Evolutionary conservation across 176 grass and related monocot genomes (phyloP), one percentile per base, ranked within the genome.

Genomic region (Oryza meyeriana): DNA sequence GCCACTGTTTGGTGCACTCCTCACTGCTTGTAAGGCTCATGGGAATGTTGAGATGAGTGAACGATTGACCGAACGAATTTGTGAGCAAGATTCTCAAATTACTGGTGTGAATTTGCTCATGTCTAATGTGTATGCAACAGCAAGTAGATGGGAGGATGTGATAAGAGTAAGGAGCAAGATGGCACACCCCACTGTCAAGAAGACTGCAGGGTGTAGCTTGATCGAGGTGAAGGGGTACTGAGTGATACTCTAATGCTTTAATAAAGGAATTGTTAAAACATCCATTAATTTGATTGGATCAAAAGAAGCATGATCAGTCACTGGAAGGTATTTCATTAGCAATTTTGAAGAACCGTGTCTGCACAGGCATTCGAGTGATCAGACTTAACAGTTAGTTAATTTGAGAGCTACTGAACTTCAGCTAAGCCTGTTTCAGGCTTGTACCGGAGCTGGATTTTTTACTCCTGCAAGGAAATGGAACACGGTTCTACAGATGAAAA

Each of bases 81-180:
- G 72, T 5, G 33, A 83, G 57, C 81, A 85, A 62, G 84, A 84
- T 71, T 80, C 36, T 14, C 41, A 10, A 74, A 91, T 81, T 22
- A 70, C 81, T 66, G 84, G 76, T 48, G 73, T 87, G 28, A 83
- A 94, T 88, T 77, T 88, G 32, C 84, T 94, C 24, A 74, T 94
- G 41, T 88, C 89, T 50, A 91, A 94, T 61, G 82, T 94, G 36
- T 91, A 91, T 87, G 92, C 92, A 61, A 75, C 80, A 12, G 86
- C 89, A 79, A 84, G 34, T 50, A 71, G 86, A 81, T 94, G 92
- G 89, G 84, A 89, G 24, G 86, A 94, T 67, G 89, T 61, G 10
- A 61, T 71, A 25, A 87, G 82, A 87, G 67, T 87, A 42, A 85
- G 92, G 25, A 89, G 77, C 30, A 70, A 87, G 89, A 94, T 94